phyloP scores from a whole-genome alignment of 495 filamentous ascomycete species.

The Tuber umbilicatum region DNA sequence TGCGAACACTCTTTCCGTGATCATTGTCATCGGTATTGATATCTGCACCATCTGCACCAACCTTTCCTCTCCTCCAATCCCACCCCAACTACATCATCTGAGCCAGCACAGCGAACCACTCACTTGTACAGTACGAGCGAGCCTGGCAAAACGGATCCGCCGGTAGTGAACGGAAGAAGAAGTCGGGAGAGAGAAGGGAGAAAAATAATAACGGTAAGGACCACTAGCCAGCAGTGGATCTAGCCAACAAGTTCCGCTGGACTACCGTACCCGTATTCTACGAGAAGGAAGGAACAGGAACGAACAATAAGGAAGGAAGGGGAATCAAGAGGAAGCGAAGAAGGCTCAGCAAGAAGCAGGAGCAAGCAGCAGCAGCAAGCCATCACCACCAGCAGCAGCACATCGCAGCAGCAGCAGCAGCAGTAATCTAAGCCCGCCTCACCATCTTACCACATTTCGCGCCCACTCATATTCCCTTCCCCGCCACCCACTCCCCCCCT shows the following conservation, averaged over 20 bases:
- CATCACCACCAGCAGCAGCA: not conserved
- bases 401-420: not conserved
- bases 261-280: not conserved
- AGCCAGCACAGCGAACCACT: conserved; percentile 24
- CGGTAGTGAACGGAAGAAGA: conserved; percentile 1
- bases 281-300: not conserved
- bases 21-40: conserved; percentile 29
- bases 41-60: conserved; percentile 37
- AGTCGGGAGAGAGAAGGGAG: not conserved
- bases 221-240: not conserved
- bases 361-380: not conserved
- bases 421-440: not conserved
- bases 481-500: not conserved
- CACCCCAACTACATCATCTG: conserved; percentile 27
- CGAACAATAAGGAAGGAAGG: not conserved
- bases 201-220: not conserved
- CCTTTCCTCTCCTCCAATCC: conserved; percentile 39
- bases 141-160: conserved; percentile 17
- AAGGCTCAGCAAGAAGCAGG: not conserved
- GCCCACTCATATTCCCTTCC: not conserved
- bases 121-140: not conserved
- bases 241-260: not conserved
- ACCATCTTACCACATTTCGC: not conserved
- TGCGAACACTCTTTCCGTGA: not conserved
- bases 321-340: not conserved